Conservation (phyloP, 257 asterid genomes). For the Orobanche coerulescens region DNA sequence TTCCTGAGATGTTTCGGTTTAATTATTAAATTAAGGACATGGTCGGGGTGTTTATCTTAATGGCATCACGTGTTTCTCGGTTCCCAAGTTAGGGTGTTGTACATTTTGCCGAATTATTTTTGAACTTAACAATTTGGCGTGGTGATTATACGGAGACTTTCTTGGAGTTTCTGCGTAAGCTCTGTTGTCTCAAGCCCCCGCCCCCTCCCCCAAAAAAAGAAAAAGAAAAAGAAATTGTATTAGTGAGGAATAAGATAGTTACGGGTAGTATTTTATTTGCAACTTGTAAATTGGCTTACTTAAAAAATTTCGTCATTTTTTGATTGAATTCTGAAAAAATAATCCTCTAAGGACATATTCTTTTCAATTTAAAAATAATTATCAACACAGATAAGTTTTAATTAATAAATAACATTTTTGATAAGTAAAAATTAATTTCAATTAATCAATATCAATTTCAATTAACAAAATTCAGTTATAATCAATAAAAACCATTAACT, state of each 20-base stretch:
- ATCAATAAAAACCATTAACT: no score
- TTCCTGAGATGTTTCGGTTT: conserved; percentile 43
- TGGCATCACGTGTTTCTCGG: conserved; percentile 71
- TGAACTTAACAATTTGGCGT: conserved; percentile 21
- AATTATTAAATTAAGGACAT: conserved; percentile 47
- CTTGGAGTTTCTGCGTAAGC: conserved; percentile 32
- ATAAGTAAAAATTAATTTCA: no score
- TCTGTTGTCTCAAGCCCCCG: conserved; percentile 30
- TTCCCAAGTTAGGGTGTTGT: conserved; percentile 55
- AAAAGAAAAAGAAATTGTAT: conserved; percentile 20
- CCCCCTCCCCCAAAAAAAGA: no score
- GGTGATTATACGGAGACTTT: conserved; percentile 27
- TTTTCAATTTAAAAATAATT: no score
- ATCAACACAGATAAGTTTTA: no score
- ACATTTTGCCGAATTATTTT: conserved; percentile 26
- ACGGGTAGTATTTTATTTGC: conserved; percentile 13
- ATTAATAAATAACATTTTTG: no score
- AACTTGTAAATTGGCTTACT: conserved; percentile 22
- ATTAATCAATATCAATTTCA: no score
- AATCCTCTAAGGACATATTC: no score
- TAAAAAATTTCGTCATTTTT: no score
- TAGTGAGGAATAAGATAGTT: conserved; percentile 23
- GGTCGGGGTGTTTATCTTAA: conserved; percentile 97
- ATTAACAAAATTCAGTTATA: no score
- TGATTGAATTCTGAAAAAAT: no score